Evolutionary conservation across 371 early-diverging fungal genomes (phyloP).

Genomic region (Apophysomyces variabilis): DNA sequence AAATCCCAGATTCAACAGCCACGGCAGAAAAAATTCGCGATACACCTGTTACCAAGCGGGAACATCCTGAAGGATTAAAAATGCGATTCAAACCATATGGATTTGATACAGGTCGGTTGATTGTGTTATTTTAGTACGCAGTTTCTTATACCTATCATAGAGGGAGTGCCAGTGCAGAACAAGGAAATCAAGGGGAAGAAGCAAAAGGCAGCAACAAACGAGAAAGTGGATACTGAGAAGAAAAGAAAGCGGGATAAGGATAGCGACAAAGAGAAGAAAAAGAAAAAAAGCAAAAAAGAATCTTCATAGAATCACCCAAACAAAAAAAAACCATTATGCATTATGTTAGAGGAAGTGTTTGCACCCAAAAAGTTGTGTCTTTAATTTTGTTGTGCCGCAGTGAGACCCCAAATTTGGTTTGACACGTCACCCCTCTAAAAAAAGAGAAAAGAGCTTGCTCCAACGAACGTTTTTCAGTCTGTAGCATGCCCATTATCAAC

Average conservation of each 20-base stretch:
- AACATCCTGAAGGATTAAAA: constrained; percentile 50
- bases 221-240: neutral
- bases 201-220: neutral
- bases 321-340: constrained; percentile 13
- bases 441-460: neutral
- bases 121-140: too few species aligned
- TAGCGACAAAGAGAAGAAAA: constrained; percentile 15
- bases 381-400: too few species aligned
- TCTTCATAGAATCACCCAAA: constrained; percentile 18
- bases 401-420: neutral
- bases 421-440: neutral
- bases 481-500: constrained; percentile 54
- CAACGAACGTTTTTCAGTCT: constrained; percentile 1
- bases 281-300: constrained; percentile 24
- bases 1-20: constrained; percentile 44
- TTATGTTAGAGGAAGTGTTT: too few species aligned
- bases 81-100: constrained; percentile 55
- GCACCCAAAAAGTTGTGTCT: too few species aligned
- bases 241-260: constrained; percentile 25
- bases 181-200: constrained; percentile 6
- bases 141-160: constrained; percentile 13
- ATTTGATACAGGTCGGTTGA: constrained; percentile 36
- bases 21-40: constrained; percentile 43
- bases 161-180: neutral
- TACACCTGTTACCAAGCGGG: constrained; percentile 41